Evolutionary conservation across 495 filamentous ascomycete genomes (phyloP), one percentile per base, ranked within the genome.

Genomic region (Chaetomium fimeti): DNA sequence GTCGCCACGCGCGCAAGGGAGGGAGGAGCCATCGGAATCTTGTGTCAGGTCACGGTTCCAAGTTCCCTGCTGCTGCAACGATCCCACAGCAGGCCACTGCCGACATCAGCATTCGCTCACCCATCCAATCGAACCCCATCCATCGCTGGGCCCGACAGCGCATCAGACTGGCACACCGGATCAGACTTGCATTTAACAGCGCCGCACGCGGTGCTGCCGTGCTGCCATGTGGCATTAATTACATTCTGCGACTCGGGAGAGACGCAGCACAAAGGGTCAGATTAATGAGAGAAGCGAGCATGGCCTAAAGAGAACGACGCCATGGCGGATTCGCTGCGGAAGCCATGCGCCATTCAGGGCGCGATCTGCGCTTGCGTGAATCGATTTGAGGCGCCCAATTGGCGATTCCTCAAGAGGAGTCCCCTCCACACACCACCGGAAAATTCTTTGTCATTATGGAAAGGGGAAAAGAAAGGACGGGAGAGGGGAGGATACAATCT

Each of bases 211-310:
- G 22, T 52, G 43, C 45, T 53, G 55, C 42, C 15, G 22, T 52
- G 43, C 54, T 53, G 62, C 62, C 55, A 64, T 64, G 62, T 64
- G 62, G 62, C 62, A 64, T 64, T 58, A 18, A 53, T 52, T 53
- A 29, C 43, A 18, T 18, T 12, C 16, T 36, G 62, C 28, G 29
- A 51, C n/a, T 54, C 43, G 51, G 51, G 61, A 40, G 43, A 57
- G 52, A 63, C 42, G 53, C 43, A 25, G 27, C 22, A 56, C 29
- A 36, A 49, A 63, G 28, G 43, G 24, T 29, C 49, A 43, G 24
- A 55, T 55, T 56, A 54, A 62, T 62, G 32, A 4, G 51, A 25
- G 51, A 40, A 47, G 22, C 22, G 5, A 38, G 5, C n/a, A n/a
- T 6, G 0, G 32, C 12, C 5, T 36, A 11, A 51, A 24, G 42